Percentiles rank a stretch among this genome's conserved stretches.
Evolutionary conservation across 1,284 basidiomycete genomes (phyloP).

Genomic region (Tremellales sp.): DNA sequence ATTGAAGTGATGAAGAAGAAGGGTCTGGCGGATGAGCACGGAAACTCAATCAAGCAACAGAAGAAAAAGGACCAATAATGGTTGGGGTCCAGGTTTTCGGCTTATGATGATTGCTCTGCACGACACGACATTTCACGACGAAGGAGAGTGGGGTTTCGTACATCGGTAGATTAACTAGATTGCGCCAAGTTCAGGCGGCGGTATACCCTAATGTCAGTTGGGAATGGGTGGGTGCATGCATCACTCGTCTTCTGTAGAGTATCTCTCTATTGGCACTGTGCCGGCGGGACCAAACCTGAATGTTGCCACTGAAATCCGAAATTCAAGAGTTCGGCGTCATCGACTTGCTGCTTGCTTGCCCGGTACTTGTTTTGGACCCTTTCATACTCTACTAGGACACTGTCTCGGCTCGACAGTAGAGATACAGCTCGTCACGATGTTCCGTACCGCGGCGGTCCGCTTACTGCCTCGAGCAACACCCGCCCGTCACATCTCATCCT

Average conservation of each 20-base stretch:
- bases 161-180: too few relatives aligned
- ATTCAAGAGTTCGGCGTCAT: background rate
- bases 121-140: too few relatives aligned
- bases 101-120: too few relatives aligned
- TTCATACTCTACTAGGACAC: too few relatives aligned
- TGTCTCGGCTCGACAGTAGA: too few relatives aligned
- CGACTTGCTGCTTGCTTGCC: background rate
- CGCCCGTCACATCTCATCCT: constrained; percentile 11
- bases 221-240: too few relatives aligned
- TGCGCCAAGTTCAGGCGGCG: too few relatives aligned
- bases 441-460: background rate
- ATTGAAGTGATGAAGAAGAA: constrained; percentile 47
- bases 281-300: background rate
- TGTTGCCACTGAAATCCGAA: background rate
- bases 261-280: background rate
- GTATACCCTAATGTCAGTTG: too few relatives aligned
- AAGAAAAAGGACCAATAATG: constrained; percentile 15
- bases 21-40: constrained; percentile 35
- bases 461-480: background rate
- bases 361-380: too few relatives aligned
- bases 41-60: constrained; percentile 27
- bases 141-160: too few relatives aligned
- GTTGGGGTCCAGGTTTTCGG: too few relatives aligned
- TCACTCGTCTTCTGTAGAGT: too few relatives aligned
- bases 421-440: background rate